Evolutionary conservation across 2,329 filamentous ascomycete genomes (phyloP).

Genomic region (Arthroderma uncinatum): DNA sequence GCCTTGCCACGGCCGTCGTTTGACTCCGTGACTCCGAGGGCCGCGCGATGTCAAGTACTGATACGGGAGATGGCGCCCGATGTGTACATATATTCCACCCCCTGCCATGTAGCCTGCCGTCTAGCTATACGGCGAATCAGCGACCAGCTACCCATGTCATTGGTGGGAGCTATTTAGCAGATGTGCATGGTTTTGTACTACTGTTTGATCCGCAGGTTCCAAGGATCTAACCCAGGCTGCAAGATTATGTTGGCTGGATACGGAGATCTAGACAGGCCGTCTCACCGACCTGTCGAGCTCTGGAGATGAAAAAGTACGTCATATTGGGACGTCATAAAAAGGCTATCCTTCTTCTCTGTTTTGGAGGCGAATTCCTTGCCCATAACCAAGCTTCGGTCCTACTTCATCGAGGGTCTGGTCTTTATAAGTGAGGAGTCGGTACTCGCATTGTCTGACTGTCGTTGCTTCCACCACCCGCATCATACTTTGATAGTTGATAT

Average conservation of each 20-base stretch:
- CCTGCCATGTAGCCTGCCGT: too few species aligned
- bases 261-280: slow-evolving; percentile 1
- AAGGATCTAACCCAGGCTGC: neutral
- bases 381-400: neutral
- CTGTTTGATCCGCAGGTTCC: neutral
- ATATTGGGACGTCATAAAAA: neutral
- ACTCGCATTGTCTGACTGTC: too few species aligned
- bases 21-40: neutral
- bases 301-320: neutral
- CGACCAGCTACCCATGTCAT: too few species aligned
- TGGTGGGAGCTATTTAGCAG: too few species aligned
- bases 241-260: neutral
- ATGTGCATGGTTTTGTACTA: neutral
- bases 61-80: too few species aligned
- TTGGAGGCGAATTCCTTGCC: neutral
- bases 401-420: neutral
- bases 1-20: neutral
- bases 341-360: neutral
- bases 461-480: too few species aligned
- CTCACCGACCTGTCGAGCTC: neutral
- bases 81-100: too few species aligned
- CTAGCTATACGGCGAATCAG: neutral
- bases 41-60: too few species aligned
- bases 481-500: too few species aligned
- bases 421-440: neutral